Percentiles rank a stretch among this genome's conserved stretches.
Evolutionary conservation across 2,329 filamentous ascomycete genomes (phyloP).

Genomic region (Dactylonectria macrodidyma): DNA sequence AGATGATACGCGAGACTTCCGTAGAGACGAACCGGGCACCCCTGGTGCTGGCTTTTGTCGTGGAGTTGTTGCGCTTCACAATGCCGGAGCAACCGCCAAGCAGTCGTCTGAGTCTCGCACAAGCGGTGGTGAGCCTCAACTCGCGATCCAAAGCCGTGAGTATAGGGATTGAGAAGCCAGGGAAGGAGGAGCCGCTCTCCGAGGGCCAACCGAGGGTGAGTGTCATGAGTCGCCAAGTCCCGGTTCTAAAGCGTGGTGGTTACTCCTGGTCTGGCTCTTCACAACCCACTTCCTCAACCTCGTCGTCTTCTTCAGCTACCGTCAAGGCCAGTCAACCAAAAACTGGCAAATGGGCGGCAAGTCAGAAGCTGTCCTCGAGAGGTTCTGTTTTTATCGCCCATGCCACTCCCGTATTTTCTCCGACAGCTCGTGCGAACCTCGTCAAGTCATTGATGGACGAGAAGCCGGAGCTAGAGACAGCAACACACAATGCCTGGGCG

Average conservation of each 20-base stretch:
- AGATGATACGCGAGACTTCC: conserved; percentile 69
- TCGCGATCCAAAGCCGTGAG: conserved; percentile 83
- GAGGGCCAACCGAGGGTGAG: conserved; percentile 81
- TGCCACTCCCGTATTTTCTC: conserved; percentile 55
- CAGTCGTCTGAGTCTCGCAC: conserved; percentile 85
- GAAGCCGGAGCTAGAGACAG: conserved; percentile 66
- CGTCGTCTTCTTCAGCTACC: conserved; percentile 35
- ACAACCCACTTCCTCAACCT: conserved; percentile 31
- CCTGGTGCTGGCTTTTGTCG: conserved; percentile 84
- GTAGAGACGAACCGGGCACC: conserved; percentile 86
- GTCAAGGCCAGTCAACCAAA: conserved; percentile 37
- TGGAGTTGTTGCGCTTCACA: conserved; percentile 81
- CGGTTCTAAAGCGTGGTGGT: conserved; percentile 83
- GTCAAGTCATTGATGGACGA: conserved; percentile 64
- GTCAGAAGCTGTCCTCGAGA: conserved; percentile 66
- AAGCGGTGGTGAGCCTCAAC: conserved; percentile 87
- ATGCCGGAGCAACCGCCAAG: conserved; percentile 90
- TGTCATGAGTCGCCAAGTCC: conserved; percentile 81
- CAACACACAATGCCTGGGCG: conserved; percentile 73
- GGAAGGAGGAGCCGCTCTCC: conserved; percentile 80
- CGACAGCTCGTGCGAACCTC: conserved; percentile 59
- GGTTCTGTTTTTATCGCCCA: conserved; percentile 72
- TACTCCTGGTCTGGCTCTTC: conserved; percentile 65
- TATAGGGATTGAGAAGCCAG: conserved; percentile 78
- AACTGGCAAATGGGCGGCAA: conserved; percentile 63